These are phyloP conservation scores for Elsinoe batatas DNA, from an alignment of 2,329 filamentous ascomycete genomes.

Conservation along the genomic window DNA sequence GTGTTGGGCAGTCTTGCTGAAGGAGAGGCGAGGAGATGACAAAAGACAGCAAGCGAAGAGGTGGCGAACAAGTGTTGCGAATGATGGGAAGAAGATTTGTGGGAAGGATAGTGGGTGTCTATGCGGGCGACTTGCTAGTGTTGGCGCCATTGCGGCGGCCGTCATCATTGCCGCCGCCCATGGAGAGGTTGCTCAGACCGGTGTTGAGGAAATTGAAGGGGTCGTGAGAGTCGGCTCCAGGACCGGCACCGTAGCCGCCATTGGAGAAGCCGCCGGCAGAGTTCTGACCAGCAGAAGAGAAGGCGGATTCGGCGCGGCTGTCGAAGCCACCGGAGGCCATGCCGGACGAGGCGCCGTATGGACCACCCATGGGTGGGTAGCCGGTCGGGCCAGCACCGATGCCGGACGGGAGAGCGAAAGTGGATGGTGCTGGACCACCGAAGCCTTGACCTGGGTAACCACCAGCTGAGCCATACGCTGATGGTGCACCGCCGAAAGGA, in stretches of 20 bases:
- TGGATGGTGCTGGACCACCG: conserved; percentile 75
- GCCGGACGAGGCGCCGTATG: conserved; percentile 65
- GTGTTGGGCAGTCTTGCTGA: background rate
- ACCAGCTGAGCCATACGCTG: conserved; percentile 46
- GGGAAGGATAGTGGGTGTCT: background rate
- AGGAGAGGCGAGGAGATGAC: too few species aligned
- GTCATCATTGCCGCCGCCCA: conserved; percentile 45
- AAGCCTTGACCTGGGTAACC: conserved; percentile 65
- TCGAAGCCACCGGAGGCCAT: conserved; percentile 85
- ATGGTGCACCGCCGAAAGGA: conserved; percentile 58
- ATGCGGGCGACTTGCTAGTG: conserved; percentile 16
- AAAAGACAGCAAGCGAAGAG: too few species aligned
- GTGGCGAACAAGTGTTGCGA: too few species aligned
- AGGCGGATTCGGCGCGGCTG: conserved; percentile 88
- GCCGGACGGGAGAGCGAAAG: conserved; percentile 79
- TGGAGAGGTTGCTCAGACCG: conserved; percentile 61
- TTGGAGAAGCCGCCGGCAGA: conserved; percentile 49
- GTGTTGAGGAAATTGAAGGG: conserved; percentile 72
- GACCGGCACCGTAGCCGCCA: conserved; percentile 40
- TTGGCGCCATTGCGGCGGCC: conserved; percentile 32
- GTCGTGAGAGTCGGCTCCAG: conserved; percentile 47
- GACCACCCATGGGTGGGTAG: conserved; percentile 74
- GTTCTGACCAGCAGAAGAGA: conserved; percentile 58
- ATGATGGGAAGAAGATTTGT: too few species aligned
- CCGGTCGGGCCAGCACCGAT: conserved; percentile 67